These are phyloP conservation scores for Ilex aquifolium DNA, from an alignment of 257 asterid genomes.

Conservation along the genomic window DNA sequence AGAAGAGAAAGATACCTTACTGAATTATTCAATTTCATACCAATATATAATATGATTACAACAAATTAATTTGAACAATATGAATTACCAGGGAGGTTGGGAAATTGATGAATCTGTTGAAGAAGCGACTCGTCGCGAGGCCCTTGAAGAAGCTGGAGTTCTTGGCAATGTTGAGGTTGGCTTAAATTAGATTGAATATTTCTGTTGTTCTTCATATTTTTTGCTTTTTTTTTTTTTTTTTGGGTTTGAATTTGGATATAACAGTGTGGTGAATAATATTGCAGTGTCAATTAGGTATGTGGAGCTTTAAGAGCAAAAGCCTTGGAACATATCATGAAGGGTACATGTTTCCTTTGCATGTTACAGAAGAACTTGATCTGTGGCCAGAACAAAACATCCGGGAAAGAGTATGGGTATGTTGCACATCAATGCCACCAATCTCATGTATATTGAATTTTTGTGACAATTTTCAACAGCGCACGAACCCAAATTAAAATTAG, in stretches of 20 bases:
- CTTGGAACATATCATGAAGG: conserved; percentile 53
- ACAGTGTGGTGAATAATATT: background rate
- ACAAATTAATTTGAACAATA: background rate
- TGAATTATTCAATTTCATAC: background rate
- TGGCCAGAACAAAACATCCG: conserved; percentile 66
- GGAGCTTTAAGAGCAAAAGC: conserved; percentile 80
- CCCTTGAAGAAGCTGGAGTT: conserved; percentile 84
- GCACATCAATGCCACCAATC: background rate
- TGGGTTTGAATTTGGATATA: background rate
- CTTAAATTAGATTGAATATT: background rate
- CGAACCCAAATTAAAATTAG: too few species aligned
- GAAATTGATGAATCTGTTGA: conserved; percentile 64
- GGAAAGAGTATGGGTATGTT: conserved; percentile 51
- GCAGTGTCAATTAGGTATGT: conserved; percentile 64
- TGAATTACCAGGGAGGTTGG: conserved; percentile 68
- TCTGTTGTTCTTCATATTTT: background rate
- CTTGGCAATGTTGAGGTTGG: conserved; percentile 62
- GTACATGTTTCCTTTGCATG: conserved; percentile 66
- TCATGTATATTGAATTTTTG: too few species aligned
- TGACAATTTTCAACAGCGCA: too few species aligned
- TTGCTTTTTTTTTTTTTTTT: background rate
- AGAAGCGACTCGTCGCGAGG: conserved; percentile 76
- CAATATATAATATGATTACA: background rate
- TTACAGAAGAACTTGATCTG: conserved; percentile 54
- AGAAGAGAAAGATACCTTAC: too few species aligned